Percentiles rank a stretch among this genome's conserved stretches.
Conservation (phyloP, 208 protist genomes). For the Leishmania tarentolae region DNA sequence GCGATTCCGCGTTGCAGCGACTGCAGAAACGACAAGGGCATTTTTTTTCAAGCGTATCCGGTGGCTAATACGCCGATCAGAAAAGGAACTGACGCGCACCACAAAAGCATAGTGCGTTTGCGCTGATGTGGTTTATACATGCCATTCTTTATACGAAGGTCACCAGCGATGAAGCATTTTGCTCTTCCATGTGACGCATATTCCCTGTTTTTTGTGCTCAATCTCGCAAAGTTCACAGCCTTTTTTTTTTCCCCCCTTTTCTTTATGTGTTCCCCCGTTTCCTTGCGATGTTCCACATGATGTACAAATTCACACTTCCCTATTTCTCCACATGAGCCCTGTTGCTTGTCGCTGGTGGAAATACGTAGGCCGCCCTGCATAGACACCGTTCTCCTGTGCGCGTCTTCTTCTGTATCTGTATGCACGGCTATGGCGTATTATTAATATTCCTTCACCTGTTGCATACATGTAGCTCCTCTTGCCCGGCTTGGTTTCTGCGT, state of each 20-base stretch:
- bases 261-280: background rate
- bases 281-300: background rate
- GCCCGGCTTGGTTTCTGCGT: background rate
- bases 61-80: background rate
- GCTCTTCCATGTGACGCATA: background rate
- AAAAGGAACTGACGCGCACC: background rate
- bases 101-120: background rate
- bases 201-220: background rate
- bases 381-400: too few species aligned
- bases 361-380: background rate
- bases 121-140: background rate
- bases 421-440: too few species aligned
- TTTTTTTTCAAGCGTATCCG: background rate
- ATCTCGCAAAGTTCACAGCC: background rate
- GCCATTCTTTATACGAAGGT: background rate
- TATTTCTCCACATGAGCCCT: too few species aligned
- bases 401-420: too few species aligned
- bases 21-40: constrained; percentile 24
- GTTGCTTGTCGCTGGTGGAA: background rate
- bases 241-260: background rate
- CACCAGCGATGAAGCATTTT: background rate
- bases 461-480: background rate
- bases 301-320: background rate
- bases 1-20: constrained; percentile 38
- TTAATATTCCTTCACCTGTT: too few species aligned